phyloP scores from a whole-genome alignment of 83 land plant genomes.

The Picea abies region DNA sequence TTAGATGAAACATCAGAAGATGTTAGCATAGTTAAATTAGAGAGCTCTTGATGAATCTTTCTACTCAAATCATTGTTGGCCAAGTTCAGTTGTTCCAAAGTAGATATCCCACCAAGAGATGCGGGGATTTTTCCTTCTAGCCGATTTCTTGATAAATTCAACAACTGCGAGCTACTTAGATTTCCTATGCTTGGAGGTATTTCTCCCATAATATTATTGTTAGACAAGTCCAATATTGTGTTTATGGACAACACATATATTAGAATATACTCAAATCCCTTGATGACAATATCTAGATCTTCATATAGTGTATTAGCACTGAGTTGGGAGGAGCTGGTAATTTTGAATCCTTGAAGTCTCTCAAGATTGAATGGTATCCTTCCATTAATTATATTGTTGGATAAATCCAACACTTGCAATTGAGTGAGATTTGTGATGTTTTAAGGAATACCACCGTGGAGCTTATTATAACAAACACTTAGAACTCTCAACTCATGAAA shows the following conservation, averaged over 20 bases:
- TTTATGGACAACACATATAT: neutral
- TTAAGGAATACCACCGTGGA: too few species aligned
- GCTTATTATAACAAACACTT: too few species aligned
- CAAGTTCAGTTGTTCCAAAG: neutral
- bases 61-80: neutral
- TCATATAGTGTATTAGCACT: neutral
- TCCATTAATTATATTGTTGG: too few species aligned
- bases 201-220: neutral
- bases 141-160: neutral
- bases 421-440: too few species aligned
- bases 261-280: neutral
- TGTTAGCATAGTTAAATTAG: neutral
- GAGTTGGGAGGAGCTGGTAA: neutral
- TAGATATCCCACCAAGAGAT: neutral
- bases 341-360: too few species aligned
- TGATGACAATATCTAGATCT: neutral
- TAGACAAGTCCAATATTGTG: neutral
- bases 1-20: neutral
- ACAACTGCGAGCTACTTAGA: neutral
- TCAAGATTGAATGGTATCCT: too few species aligned
- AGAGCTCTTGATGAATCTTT: neutral
- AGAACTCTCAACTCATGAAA: too few species aligned
- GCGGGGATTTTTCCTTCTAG: neutral
- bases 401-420: too few species aligned
- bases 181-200: neutral